These are phyloP conservation scores for Hericium coralloides DNA, from an alignment of 768 basidiomycete genomes.

Conservation along the genomic window DNA sequence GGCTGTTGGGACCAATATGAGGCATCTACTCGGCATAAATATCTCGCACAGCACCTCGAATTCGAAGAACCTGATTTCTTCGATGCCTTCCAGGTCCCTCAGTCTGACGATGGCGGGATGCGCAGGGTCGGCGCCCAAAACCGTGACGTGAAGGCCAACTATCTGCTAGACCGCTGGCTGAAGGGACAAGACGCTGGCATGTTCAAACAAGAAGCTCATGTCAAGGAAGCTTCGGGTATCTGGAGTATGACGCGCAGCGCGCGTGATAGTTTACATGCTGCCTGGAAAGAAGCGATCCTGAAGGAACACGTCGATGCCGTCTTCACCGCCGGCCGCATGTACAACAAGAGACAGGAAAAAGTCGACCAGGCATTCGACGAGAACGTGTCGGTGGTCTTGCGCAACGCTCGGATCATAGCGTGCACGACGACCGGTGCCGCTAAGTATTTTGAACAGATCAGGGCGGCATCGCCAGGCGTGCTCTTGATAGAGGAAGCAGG, in stretches of 20 bases:
- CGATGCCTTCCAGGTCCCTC: conserved; percentile 36
- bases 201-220: conserved; percentile 21
- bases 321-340: conserved; percentile 23
- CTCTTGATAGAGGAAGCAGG: conserved; percentile 67
- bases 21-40: conserved; percentile 2
- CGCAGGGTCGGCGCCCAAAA: conserved; percentile 31
- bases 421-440: conserved; percentile 68
- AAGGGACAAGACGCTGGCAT: conserved; percentile 36
- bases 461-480: conserved; percentile 36
- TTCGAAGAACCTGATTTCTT: conserved; percentile 40
- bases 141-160: conserved; percentile 23
- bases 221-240: conserved; percentile 19
- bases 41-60: conserved; percentile 39
- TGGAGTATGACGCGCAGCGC: conserved; percentile 28
- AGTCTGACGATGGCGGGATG: conserved; percentile 34
- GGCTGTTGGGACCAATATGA: not conserved
- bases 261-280: conserved; percentile 20
- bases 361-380: conserved; percentile 29
- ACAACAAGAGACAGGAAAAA: conserved; percentile 30
- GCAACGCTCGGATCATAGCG: conserved; percentile 46
- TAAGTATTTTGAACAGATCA: conserved; percentile 42
- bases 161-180: conserved; percentile 42
- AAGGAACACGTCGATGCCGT: conserved; percentile 27
- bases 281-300: conserved; percentile 30
- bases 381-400: conserved; percentile 26